These are phyloP conservation scores for Pelargonium fulgidum DNA, from an alignment of 441 rosid genomes.

Conservation along the genomic window DNA sequence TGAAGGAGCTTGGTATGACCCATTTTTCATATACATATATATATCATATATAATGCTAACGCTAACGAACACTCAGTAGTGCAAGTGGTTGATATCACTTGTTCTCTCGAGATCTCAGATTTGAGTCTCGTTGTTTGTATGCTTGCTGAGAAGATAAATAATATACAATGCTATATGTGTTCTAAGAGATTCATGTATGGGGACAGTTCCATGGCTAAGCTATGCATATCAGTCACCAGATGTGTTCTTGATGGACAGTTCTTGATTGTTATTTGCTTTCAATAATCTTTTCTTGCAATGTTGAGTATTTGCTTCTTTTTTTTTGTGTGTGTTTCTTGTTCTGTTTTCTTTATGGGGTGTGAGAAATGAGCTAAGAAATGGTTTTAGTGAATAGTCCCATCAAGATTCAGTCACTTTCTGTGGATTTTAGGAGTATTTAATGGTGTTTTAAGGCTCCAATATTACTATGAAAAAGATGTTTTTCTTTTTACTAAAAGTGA, in stretches of 20 bases:
- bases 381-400: background rate
- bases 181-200: background rate
- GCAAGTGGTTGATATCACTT: too few species aligned
- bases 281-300: too few species aligned
- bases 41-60: background rate
- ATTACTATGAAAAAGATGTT: background rate
- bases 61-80: background rate
- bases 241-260: too few species aligned
- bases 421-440: background rate
- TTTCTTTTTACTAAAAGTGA: background rate
- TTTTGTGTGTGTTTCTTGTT: background rate
- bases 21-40: too few species aligned
- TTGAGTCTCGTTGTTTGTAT: too few species aligned
- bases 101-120: background rate
- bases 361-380: background rate
- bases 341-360: background rate
- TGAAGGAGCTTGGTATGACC: conserved; percentile 24
- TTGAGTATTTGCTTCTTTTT: too few species aligned
- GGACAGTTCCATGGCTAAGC: background rate
- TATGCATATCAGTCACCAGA: background rate
- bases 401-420: background rate
- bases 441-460: background rate
- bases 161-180: too few species aligned
- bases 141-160: too few species aligned
- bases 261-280: too few species aligned